Percentiles rank a stretch among this genome's conserved stretches.
Evolutionary conservation across 73 alveolate genomes (phyloP).

Genomic region (Paramecium primaurelia): DNA sequence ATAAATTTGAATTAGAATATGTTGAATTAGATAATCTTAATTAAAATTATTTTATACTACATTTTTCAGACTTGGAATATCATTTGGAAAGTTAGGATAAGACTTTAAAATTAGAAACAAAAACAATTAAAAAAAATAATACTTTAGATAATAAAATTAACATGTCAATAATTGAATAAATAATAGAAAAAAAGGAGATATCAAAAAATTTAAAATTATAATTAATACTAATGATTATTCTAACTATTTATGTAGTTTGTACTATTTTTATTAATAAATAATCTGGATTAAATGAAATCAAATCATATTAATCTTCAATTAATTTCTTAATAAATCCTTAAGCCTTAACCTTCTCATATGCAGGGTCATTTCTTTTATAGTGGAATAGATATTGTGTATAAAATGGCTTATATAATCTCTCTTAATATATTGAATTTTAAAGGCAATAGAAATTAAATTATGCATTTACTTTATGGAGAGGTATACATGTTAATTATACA

Average conservation of each 20-base stretch:
- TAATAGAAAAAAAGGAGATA: neutral
- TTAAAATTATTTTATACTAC: neutral
- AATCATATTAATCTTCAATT: neutral
- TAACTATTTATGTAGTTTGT: neutral
- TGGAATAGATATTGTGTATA: neutral
- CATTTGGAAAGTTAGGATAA: neutral
- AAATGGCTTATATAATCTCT: neutral
- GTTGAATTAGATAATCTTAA: neutral
- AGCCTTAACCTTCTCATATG: neutral
- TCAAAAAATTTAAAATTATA: neutral
- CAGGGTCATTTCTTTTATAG: neutral
- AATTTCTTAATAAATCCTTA: neutral
- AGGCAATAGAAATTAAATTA: neutral
- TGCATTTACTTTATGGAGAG: neutral
- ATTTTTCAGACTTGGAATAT: neutral
- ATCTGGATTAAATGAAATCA: neutral
- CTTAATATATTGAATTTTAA: neutral
- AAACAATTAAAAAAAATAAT: neutral
- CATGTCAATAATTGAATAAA: neutral
- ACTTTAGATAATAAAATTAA: neutral
- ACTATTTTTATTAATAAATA: neutral
- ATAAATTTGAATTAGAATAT: neutral
- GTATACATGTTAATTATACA: neutral
- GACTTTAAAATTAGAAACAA: neutral
- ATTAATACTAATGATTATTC: neutral